phyloP scores from a whole-genome alignment of 1,139 yeast genomes.

The Casaregolazyma lundiana region DNA sequence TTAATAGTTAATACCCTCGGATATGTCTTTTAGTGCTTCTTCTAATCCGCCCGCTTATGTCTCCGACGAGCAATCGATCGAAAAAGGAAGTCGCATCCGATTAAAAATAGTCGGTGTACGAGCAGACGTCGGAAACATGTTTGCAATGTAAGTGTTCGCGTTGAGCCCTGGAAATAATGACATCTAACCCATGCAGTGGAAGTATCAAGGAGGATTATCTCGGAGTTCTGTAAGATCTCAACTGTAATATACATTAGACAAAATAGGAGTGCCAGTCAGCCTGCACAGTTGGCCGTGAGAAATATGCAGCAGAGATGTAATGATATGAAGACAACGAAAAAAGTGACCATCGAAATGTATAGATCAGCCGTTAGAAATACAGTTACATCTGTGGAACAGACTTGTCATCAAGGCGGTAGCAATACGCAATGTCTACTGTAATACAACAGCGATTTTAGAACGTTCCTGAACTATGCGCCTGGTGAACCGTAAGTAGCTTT shows the following conservation, averaged over 20 bases:
- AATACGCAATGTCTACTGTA: no score
- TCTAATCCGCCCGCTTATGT: slow-evolving; percentile 99
- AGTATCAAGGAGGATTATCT: slow-evolving; percentile 95
- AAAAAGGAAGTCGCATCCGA: slow-evolving; percentile 89
- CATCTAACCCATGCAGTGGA: slow-evolving; percentile 42
- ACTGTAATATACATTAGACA: background rate
- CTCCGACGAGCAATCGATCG: slow-evolving; percentile 90
- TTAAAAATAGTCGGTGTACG: slow-evolving; percentile 96
- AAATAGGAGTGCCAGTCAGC: background rate
- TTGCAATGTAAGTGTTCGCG: slow-evolving; percentile 56
- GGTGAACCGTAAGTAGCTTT: background rate
- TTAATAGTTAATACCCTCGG: slow-evolving; percentile 70
- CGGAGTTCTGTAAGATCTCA: slow-evolving; percentile 57
- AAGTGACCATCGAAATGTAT: background rate
- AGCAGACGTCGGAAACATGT: slow-evolving; percentile 94
- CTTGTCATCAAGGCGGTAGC: no score
- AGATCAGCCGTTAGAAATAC: no score
- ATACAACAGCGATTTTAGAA: no score
- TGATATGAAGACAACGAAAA: background rate
- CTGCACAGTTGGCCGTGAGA: background rate
- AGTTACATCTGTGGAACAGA: no score
- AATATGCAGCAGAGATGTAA: slow-evolving; percentile 3
- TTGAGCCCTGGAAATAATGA: background rate
- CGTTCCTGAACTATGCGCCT: no score
- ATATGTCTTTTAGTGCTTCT: slow-evolving; percentile 89